Evolutionary conservation across 2,329 filamentous ascomycete species (phyloP).

Genomic region (Aspergillus sp.): DNA sequence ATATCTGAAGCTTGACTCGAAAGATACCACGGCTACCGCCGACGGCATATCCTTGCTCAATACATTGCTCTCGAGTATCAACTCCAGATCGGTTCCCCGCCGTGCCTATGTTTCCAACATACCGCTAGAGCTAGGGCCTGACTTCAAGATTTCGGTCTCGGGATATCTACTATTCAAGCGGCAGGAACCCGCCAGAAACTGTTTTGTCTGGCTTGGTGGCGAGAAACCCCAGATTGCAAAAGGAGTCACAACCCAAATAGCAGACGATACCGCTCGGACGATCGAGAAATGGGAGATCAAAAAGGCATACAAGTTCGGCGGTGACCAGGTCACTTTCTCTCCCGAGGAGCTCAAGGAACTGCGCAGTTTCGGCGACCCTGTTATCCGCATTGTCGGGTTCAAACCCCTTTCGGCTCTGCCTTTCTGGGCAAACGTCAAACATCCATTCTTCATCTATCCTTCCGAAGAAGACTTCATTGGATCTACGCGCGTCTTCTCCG

Average conservation of each 20-base stretch:
- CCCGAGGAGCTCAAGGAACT: conserved; percentile 78
- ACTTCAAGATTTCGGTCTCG: conserved; percentile 83
- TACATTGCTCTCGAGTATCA: conserved; percentile 81
- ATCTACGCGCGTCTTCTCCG: conserved; percentile 88
- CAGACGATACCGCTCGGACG: conserved; percentile 72
- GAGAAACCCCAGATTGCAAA: conserved; percentile 78
- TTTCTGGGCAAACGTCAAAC: conserved; percentile 80
- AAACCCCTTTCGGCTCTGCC: conserved; percentile 75
- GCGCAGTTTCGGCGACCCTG: conserved; percentile 75
- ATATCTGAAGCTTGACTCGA: conserved; percentile 49
- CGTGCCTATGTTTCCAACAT: conserved; percentile 82
- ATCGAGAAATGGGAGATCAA: conserved; percentile 80
- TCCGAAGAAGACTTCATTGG: conserved; percentile 87
- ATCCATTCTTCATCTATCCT: conserved; percentile 90
- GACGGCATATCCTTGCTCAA: conserved; percentile 77
- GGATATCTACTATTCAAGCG: conserved; percentile 87
- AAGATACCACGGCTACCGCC: conserved; percentile 63
- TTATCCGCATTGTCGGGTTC: conserved; percentile 90
- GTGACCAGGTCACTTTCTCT: conserved; percentile 82
- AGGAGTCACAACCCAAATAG: conserved; percentile 70
- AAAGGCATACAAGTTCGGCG: conserved; percentile 95
- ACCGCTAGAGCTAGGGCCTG: conserved; percentile 83
- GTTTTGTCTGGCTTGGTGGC: conserved; percentile 85
- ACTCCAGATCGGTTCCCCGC: conserved; percentile 83
- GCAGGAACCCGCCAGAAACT: conserved; percentile 76